phyloP scores from a whole-genome alignment of 495 filamentous ascomycete species.

The Chaetomium tenue region DNA sequence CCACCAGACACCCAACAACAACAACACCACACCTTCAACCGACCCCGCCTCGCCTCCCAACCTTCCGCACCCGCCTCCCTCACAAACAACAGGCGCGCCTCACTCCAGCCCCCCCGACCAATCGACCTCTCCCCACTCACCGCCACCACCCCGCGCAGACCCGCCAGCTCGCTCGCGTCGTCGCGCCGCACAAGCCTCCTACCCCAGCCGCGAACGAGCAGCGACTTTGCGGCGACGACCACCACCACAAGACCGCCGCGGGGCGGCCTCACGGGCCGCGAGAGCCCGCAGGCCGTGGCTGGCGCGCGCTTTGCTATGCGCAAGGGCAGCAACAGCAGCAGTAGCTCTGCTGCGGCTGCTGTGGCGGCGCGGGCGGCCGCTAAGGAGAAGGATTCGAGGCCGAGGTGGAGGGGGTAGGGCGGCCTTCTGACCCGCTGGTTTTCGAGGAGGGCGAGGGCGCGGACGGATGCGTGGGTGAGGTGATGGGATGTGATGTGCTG shows the following conservation, averaged over 20 bases:
- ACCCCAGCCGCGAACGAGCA: slow-evolving; percentile 41
- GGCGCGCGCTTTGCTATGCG: slow-evolving; percentile 43
- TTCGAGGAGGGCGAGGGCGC: neutral
- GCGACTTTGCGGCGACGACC: neutral
- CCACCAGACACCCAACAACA: slow-evolving; percentile 19
- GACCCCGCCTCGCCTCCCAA: slow-evolving; percentile 36
- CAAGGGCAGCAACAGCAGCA: slow-evolving; percentile 21
- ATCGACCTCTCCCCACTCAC: slow-evolving; percentile 24
- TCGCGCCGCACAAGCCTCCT: slow-evolving; percentile 49
- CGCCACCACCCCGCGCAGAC: slow-evolving; percentile 32
- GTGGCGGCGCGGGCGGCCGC: slow-evolving; percentile 16
- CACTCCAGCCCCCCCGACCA: slow-evolving; percentile 44
- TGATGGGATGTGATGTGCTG: neutral
- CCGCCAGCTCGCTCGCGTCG: slow-evolving; percentile 49
- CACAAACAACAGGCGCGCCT: slow-evolving; percentile 46
- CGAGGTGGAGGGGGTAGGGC: slow-evolving; percentile 32
- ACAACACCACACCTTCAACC: slow-evolving; percentile 32
- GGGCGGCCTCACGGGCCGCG: slow-evolving; percentile 31
- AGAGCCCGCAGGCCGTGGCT: slow-evolving; percentile 43
- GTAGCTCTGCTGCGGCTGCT: slow-evolving; percentile 15
- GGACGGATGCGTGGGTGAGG: no score
- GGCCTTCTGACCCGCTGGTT: neutral
- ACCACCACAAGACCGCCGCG: neutral
- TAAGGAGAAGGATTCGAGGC: slow-evolving; percentile 30
- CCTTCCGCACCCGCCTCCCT: slow-evolving; percentile 7